Evolutionary conservation across 2,329 filamentous ascomycete species (phyloP), one percentile per base, ranked within the genome.

Genomic region (Pyrenophora graminea): DNA sequence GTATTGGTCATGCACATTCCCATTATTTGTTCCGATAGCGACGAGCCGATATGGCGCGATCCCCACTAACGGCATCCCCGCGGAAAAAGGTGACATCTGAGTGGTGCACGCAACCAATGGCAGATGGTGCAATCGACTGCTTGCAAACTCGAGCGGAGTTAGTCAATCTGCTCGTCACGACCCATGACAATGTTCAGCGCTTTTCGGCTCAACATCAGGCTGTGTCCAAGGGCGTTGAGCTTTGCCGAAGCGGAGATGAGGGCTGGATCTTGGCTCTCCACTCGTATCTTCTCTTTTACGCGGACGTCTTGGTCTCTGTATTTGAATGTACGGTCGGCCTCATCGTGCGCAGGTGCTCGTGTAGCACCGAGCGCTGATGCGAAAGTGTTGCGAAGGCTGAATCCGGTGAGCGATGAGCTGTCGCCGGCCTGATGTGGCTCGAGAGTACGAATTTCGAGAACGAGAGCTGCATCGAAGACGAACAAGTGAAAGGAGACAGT

Each of bases 181-280:
- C 85, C 90, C 85, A 96, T 91, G 1, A 96, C 88, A 12, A 88
- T 85, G 19, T 84, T 83, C 57, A 97, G 74, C 10, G 91, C 91
- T 48, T 83, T 79, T 61, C 89, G 81, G 58, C 87, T 86, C 56
- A 89, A 78, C 50, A 80, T 79, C 17, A 96, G 80, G 55, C 86
- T 87, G 63, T 91, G 84, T 56, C 88, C 86, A 50, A 97, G 75
- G 4, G 89, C 91, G 25, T 82, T 85, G 61, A 97, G 77, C 75
- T 97, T 97, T 4, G 91, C 88, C 71, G 90, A 87, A 30, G 94
- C 80, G 31, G 89, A 88, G 70, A 97, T 86, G 58, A 97, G 71
- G 62, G 86, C 92, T 1, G 93, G 93, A 71, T 97, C 92, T 48
- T 91, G 90, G 64, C 85, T 93, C 73, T 96, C 92, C 2, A 97